These are phyloP conservation scores for Boletales sp. DNA, from an alignment of 768 basidiomycete species.

Conservation along the genomic window DNA sequence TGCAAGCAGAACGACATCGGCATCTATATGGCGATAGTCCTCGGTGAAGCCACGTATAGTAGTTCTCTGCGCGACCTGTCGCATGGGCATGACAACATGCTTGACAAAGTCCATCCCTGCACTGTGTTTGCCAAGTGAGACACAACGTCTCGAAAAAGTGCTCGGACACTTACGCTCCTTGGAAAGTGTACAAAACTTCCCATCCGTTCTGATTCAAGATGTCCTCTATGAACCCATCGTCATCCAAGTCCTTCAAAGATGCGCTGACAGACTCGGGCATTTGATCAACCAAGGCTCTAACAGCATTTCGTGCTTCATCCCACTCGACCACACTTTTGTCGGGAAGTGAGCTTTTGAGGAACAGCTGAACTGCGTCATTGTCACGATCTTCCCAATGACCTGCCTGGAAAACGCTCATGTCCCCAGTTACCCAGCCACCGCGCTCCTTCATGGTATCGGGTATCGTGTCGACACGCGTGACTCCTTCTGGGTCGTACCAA, in stretches of 20 bases:
- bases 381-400: conserved; percentile 11
- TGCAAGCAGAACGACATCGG: conserved; percentile 36
- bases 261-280: conserved; percentile 12
- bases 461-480: conserved; percentile 36
- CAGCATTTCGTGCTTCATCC: conserved; percentile 26
- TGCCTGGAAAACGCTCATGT: conserved; percentile 11
- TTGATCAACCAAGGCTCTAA: conserved; percentile 13
- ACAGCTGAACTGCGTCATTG: conserved; percentile 5
- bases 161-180: conserved; percentile 35
- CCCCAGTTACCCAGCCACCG: conserved; percentile 22
- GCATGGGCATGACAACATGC: conserved; percentile 33
- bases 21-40: conserved; percentile 31
- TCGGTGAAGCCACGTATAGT: conserved; percentile 37
- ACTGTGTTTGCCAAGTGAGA: conserved; percentile 18
- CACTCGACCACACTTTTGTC: conserved; percentile 26
- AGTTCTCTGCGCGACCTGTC: conserved; percentile 30
- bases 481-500: conserved; percentile 36
- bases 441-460: conserved; percentile 23
- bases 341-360: conserved; percentile 18
- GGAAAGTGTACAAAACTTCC: conserved; percentile 39
- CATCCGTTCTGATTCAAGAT: conserved; percentile 34
- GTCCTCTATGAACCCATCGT: conserved; percentile 28
- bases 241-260: conserved; percentile 11
- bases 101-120: conserved; percentile 39
- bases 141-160: neutral